Evolutionary conservation across 2,329 filamentous ascomycete species (phyloP), one percentile per base, ranked within the genome.

Genomic region (Clarireedia monteithiana): DNA sequence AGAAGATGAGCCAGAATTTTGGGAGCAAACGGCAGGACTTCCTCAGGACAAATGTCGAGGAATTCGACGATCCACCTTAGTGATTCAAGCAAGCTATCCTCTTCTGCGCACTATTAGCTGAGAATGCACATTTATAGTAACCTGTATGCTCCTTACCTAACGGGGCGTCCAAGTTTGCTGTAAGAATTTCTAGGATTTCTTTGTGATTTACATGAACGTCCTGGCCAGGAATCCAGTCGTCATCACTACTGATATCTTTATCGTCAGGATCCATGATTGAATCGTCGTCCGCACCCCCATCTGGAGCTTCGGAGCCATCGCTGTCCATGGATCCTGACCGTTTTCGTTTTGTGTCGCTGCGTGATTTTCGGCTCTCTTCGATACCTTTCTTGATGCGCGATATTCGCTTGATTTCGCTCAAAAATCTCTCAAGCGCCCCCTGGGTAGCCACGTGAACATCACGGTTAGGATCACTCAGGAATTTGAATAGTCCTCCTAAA

Each of bases 371-470:
- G 69, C 89, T 96, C 66, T 96, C 91, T 42, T 87, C 83, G 53
- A 99, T 88, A 1, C 91, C 91, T 67, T 91, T 94, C 72, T 96
- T 96, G 58, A 99, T 85, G 14, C 87, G 84, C 14, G 92, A 86
- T 58, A 99, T 97, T 62, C 92, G 88, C 72, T 92, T 95, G 67
- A 99, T 97, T 71, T 99, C 94, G 50, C 81, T 84, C 17, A 99
- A 75, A 64, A 99, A 97, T 61, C 89, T 86, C 70, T 97, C 92
- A 23, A 99, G 75, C 48, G 91, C 89, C 26, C 82, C 83, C 69
- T 96, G 91, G 0, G 94, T 97, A 42, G 90, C 88, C 53, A 92
- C 90, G 66, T 96, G 89, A n/a, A 99, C 94, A 70, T 99, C 94
- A 48, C 84, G 78, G 68, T 96, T 96, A 12, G 87, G 84, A 65